These are phyloP conservation scores for Toxicodendron radicans DNA, from an alignment of 345 rosid genomes.

Conservation along the genomic window DNA sequence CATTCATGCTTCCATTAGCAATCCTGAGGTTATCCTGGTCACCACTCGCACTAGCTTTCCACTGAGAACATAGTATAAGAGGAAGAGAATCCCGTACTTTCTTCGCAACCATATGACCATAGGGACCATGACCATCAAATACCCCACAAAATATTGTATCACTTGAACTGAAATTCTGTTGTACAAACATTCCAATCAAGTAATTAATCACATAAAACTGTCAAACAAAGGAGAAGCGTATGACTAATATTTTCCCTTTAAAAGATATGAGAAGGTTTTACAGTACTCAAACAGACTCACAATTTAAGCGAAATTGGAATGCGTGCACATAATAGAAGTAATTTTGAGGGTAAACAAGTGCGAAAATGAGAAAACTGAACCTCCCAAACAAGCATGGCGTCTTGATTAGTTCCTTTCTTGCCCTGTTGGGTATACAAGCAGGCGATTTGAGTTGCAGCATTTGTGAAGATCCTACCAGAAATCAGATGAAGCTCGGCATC, in stretches of 20 bases:
- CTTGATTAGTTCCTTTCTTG: conserved; percentile 95
- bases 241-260: conserved; percentile 7
- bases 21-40: conserved; percentile 33
- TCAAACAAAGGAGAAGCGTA: not conserved
- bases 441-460: conserved; percentile 61
- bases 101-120: conserved; percentile 93
- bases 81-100: conserved; percentile 91
- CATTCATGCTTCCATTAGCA: conserved; percentile 30
- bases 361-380: conserved; percentile 33
- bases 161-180: conserved; percentile 68
- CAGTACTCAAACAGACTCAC: not conserved
- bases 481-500: conserved; percentile 45
- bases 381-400: conserved; percentile 97
- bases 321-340: not conserved
- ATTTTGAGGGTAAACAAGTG: not conserved
- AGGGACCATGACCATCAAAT: conserved; percentile 97
- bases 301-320: not conserved
- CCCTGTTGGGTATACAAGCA: conserved; percentile 95
- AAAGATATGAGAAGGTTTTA: not conserved
- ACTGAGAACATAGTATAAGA: conserved; percentile 48
- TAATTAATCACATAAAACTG: conserved; percentile 24
- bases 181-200: conserved; percentile 32
- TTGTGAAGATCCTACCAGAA: conserved; percentile 57
- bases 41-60: conserved; percentile 43
- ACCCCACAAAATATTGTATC: conserved; percentile 87